Percentiles rank a stretch among this genome's conserved stretches.
These are phyloP conservation scores for Chlamydomonas eustigma DNA, from an alignment of 139 green algal genomes.

Conservation along the genomic window DNA sequence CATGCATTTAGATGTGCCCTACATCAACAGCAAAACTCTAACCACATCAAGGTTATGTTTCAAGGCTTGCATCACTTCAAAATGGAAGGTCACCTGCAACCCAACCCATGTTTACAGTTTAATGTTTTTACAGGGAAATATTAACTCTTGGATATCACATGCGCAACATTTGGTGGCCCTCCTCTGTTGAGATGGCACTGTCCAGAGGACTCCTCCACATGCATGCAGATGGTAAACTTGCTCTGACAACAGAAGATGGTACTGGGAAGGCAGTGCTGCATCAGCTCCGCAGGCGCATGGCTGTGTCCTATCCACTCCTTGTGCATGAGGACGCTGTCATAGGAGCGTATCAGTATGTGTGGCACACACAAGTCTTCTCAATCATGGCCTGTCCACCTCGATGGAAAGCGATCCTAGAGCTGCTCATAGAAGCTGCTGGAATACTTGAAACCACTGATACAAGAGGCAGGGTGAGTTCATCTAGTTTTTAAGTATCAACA, in stretches of 20 bases:
- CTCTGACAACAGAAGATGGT: conserved; percentile 41
- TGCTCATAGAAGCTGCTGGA: neutral
- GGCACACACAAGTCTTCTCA: conserved; percentile 42
- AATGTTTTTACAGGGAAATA: conserved; percentile 6
- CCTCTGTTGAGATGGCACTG: conserved; percentile 17
- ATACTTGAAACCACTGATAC: neutral
- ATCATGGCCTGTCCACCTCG: neutral
- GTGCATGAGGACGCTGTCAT: conserved; percentile 20
- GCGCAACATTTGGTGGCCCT: conserved; percentile 45
- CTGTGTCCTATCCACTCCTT: conserved; percentile 60
- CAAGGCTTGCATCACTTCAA: too few relatives aligned
- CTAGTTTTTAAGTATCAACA: too few relatives aligned
- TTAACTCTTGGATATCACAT: conserved; percentile 41
- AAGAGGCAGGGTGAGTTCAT: neutral
- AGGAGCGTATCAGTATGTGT: conserved; percentile 42
- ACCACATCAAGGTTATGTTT: neutral
- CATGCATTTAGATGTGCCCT: conserved; percentile 41
- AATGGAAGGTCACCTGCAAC: too few relatives aligned
- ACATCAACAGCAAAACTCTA: conserved; percentile 18
- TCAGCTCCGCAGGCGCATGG: conserved; percentile 40
- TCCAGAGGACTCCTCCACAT: conserved; percentile 23
- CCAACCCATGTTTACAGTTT: neutral
- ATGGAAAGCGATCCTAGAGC: neutral
- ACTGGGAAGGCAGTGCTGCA: conserved; percentile 48
- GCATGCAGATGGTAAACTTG: conserved; percentile 25